Evolutionary conservation across 306 rosid species (phyloP).

Genomic region (Glycine tomentella): DNA sequence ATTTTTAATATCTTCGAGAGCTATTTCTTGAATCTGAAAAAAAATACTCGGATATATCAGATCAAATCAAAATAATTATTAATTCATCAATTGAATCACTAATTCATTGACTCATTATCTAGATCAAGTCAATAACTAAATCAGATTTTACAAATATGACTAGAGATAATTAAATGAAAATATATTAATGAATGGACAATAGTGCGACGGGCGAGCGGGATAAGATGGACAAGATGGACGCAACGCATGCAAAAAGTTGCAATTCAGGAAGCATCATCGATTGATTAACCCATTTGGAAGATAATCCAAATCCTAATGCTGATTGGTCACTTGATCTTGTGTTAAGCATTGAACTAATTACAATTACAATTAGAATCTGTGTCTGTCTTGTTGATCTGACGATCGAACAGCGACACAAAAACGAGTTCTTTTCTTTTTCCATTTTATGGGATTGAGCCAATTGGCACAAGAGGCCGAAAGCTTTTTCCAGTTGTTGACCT

Average conservation of each 20-base stretch:
- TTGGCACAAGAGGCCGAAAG: constrained; percentile 62
- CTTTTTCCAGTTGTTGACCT: constrained; percentile 79
- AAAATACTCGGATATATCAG: no score
- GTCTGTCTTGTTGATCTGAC: not conserved
- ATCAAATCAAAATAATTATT: no score
- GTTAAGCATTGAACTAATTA: not conserved
- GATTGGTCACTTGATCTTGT: constrained; percentile 28
- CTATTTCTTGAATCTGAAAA: no score
- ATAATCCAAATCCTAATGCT: constrained; percentile 37
- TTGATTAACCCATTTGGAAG: not conserved
- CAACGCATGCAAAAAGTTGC: not conserved
- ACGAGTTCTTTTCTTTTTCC: constrained; percentile 22
- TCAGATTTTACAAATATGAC: no score
- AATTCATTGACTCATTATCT: no score
- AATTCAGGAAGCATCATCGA: not conserved
- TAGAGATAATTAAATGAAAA: not conserved
- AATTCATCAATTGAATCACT: no score
- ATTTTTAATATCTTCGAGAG: no score
- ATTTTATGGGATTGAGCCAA: constrained; percentile 57
- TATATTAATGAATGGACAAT: not conserved
- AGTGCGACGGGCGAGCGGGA: not conserved
- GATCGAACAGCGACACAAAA: not conserved
- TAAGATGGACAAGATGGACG: not conserved
- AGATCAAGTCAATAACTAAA: no score
- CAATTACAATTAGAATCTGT: not conserved